These are phyloP conservation scores for Millerozyma miso DNA, from an alignment of 805 yeast species.

Conservation along the genomic window DNA sequence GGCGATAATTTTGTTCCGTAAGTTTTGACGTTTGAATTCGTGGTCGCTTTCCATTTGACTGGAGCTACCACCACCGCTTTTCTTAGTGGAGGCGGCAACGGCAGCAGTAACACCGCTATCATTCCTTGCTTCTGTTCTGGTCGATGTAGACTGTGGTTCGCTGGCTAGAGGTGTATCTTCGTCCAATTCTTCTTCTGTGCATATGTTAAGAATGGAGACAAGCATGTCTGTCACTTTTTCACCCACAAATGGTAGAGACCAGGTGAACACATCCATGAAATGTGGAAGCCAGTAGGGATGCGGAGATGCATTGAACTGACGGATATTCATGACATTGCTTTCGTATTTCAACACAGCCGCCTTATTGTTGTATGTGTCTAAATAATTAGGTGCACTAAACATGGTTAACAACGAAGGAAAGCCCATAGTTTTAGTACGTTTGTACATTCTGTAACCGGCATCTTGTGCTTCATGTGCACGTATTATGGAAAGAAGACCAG, in stretches of 20 bases:
- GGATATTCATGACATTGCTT: constrained; percentile 86
- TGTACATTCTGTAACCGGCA: constrained; percentile 94
- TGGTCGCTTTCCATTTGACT: constrained; percentile 6
- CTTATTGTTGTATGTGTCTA: constrained; percentile 88
- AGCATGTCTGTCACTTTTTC: constrained; percentile 94
- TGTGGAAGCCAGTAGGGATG: constrained; percentile 98
- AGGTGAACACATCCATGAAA: constrained; percentile 94
- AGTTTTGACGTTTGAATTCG: constrained; percentile 43
- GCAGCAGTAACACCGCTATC: constrained; percentile 11
- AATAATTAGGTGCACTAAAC: constrained; percentile 93
- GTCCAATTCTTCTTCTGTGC: constrained; percentile 91
- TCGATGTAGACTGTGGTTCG: constrained; percentile 16
- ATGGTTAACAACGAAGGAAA: constrained; percentile 88
- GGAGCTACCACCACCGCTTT: constrained; percentile 10
- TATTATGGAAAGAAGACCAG: constrained; percentile 76
- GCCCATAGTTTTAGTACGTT: constrained; percentile 74
- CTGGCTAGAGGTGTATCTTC: constrained; percentile 59
- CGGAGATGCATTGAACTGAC: constrained; percentile 88
- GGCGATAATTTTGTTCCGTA: constrained; percentile 86
- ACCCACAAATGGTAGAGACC: constrained; percentile 97
- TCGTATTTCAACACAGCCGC: constrained; percentile 94
- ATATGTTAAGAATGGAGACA: constrained; percentile 82
- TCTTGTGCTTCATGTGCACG: constrained; percentile 98
- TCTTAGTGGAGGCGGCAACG: constrained; percentile 7
- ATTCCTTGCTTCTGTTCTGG: neutral